These are phyloP conservation scores for Lagenidium sp. DNA, from an alignment of 352 stramenopile genomes.

Conservation along the genomic window DNA sequence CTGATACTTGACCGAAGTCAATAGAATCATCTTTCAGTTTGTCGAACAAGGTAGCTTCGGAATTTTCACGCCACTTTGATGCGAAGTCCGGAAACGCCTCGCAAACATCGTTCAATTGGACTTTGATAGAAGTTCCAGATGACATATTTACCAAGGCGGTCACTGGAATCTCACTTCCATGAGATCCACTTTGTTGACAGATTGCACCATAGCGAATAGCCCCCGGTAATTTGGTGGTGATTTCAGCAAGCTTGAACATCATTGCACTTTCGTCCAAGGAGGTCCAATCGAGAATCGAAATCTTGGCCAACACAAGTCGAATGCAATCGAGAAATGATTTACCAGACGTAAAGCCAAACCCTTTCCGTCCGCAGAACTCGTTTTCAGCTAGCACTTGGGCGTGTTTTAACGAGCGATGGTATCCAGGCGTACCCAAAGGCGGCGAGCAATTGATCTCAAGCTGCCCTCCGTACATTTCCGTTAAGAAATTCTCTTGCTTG, in stretches of 20 bases:
- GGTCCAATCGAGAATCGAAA: conserved; percentile 73
- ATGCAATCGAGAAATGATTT: conserved; percentile 60
- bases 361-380: conserved; percentile 13
- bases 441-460: conserved; percentile 61
- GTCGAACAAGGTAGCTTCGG: conserved; percentile 12
- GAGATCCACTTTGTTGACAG: too few species aligned
- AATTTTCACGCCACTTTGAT: conserved; percentile 23
- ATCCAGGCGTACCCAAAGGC: conserved; percentile 48
- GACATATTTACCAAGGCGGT: too few species aligned
- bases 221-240: conserved; percentile 29
- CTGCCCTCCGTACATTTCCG: conserved; percentile 49
- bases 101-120: conserved; percentile 20
- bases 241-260: conserved; percentile 40
- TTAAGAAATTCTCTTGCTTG: conserved; percentile 49
- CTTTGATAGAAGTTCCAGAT: too few species aligned
- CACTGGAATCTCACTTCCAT: too few species aligned
- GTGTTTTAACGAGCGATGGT: conserved; percentile 48
- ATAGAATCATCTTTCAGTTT: conserved; percentile 26
- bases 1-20: conserved; percentile 33
- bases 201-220: conserved; percentile 44
- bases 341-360: conserved; percentile 27
- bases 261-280: conserved; percentile 43
- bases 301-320: conserved; percentile 59
- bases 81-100: conserved; percentile 19
- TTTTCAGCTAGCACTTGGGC: conserved; percentile 24